Evolutionary conservation across 2,329 filamentous ascomycete genomes (phyloP).

Genomic region (Pseudopyrenochaeta lycopersici): DNA sequence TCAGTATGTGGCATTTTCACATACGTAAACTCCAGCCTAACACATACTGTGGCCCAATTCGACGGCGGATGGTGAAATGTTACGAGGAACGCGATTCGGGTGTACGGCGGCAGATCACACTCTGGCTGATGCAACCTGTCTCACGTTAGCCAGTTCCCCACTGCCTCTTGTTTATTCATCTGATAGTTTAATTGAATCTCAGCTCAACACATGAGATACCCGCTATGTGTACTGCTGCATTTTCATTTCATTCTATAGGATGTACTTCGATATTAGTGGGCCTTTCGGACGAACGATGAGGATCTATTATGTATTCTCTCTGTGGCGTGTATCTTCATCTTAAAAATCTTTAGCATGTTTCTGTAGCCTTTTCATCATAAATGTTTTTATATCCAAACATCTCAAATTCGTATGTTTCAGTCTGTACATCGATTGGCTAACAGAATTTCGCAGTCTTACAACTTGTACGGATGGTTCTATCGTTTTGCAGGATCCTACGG

Average conservation of each 20-base stretch:
- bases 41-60: constrained; percentile 25
- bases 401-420: no score
- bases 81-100: constrained; percentile 8
- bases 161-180: no score
- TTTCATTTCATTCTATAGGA: no score
- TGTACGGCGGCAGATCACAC: constrained; percentile 2
- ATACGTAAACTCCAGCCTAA: constrained; percentile 16
- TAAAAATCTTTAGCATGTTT: neutral
- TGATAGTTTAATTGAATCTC: no score
- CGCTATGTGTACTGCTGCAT: no score
- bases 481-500: neutral
- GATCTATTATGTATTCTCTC: no score
- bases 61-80: constrained; percentile 7
- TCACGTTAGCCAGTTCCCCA: neutral
- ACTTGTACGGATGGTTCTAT: constrained; percentile 22
- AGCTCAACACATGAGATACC: no score
- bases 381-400: neutral
- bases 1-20: constrained; percentile 25
- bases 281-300: no score
- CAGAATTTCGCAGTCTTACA: constrained; percentile 4
- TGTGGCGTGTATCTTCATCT: no score
- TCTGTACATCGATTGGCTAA: neutral
- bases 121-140: constrained; percentile 22
- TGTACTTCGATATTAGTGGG: no score
- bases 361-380: neutral